Evolutionary conservation across 768 basidiomycete species (phyloP).

Genomic region (Lentinula sp.): DNA sequence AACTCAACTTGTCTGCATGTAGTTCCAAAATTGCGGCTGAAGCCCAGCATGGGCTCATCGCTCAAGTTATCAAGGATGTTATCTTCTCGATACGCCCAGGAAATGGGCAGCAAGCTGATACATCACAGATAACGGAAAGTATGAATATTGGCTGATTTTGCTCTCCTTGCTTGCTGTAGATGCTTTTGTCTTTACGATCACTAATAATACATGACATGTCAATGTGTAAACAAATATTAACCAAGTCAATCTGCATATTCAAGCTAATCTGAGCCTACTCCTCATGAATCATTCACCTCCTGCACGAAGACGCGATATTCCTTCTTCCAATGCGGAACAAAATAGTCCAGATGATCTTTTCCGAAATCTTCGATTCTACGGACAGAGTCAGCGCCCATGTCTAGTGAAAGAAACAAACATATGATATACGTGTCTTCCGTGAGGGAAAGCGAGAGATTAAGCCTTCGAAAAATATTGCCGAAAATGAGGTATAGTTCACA

Average conservation of each 20-base stretch:
- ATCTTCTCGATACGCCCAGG: slow-evolving; percentile 68
- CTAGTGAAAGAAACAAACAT: not conserved
- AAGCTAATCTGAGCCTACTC: not conserved
- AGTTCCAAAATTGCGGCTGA: slow-evolving; percentile 89
- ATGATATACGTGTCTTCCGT: slow-evolving; percentile 1
- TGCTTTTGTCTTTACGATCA: not conserved
- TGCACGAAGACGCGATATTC: not conserved
- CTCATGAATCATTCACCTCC: not conserved
- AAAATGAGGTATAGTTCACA: slow-evolving; percentile 9
- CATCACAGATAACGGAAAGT: slow-evolving; percentile 31
- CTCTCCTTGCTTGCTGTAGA: not conserved
- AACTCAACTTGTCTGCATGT: not conserved
- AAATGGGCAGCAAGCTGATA: slow-evolving; percentile 12
- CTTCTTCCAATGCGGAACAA: slow-evolving; percentile 1
- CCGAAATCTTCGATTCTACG: not conserved
- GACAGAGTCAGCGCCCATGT: not conserved
- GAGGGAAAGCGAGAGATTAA: not conserved
- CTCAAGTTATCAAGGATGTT: slow-evolving; percentile 90
- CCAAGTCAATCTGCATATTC: not conserved
- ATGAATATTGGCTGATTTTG: slow-evolving; percentile 37
- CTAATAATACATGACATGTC: not conserved
- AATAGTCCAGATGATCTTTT: not conserved
- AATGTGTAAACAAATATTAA: not conserved
- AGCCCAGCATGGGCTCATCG: slow-evolving; percentile 89
- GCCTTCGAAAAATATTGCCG: slow-evolving; percentile 4